A percentile compares a stretch with the other conserved stretches of the same genome.
Conservation (phyloP, 2,329 filamentous ascomycete species). For the Fusarium denticulatum region DNA sequence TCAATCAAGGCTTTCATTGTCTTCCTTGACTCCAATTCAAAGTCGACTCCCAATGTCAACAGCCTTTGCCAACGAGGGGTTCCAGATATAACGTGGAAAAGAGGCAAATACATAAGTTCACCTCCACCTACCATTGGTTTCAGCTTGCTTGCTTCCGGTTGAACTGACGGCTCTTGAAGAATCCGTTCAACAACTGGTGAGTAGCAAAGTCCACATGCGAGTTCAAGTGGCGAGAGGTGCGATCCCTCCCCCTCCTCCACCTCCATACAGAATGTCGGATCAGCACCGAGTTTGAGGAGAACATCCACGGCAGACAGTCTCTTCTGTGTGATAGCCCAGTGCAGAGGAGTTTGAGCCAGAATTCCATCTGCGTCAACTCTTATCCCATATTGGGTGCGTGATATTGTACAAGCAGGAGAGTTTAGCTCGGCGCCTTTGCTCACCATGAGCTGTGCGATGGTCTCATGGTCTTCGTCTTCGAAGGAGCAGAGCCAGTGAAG, state of each 20-base stretch:
- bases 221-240: not conserved
- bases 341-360: not conserved
- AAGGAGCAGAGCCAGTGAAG: slow-evolving; percentile 2
- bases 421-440: not conserved
- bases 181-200: not conserved
- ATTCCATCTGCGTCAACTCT: not conserved
- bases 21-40: not conserved
- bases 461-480: not conserved
- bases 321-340: not conserved
- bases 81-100: not conserved
- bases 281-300: not conserved
- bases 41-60: not conserved
- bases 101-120: not conserved
- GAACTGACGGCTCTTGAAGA: not conserved
- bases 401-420: not conserved
- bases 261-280: slow-evolving; percentile 1
- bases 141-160: not conserved
- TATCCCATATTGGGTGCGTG: not conserved
- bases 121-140: not conserved
- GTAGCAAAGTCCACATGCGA: not conserved
- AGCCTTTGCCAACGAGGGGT: not conserved
- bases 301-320: not conserved
- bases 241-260: not conserved
- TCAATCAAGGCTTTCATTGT: not conserved
- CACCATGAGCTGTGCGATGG: not conserved